These are phyloP conservation scores for Arthrobotrys conoides DNA, from an alignment of 2,329 filamentous ascomycete genomes.

Conservation along the genomic window DNA sequence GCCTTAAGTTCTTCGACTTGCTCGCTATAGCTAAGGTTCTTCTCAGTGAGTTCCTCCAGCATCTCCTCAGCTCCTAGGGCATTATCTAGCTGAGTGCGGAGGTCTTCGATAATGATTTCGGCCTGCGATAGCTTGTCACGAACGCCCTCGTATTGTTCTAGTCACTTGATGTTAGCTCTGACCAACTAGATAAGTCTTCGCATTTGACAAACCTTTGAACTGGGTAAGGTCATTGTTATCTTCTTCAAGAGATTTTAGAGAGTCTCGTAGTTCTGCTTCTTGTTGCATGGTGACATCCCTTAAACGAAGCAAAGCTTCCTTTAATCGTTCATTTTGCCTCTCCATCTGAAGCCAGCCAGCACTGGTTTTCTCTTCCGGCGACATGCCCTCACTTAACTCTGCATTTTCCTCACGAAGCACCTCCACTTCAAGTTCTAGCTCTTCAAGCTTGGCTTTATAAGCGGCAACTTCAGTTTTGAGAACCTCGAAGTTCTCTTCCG, in stretches of 20 bases:
- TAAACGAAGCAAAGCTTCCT: constrained; percentile 85
- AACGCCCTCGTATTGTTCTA: constrained; percentile 76
- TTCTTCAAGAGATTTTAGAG: constrained; percentile 80
- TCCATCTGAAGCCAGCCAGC: constrained; percentile 94
- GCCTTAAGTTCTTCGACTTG: constrained; percentile 85
- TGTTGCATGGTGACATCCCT: constrained; percentile 89
- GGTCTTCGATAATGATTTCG: constrained; percentile 83
- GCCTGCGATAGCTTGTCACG: constrained; percentile 81
- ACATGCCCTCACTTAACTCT: constrained; percentile 86
- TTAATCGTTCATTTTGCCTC: constrained; percentile 86
- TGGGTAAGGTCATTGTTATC: constrained; percentile 78
- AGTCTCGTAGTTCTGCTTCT: constrained; percentile 81
- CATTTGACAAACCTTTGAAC: constrained; percentile 69
- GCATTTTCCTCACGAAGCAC: constrained; percentile 88
- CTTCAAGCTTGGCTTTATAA: constrained; percentile 81
- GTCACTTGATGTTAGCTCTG: not conserved
- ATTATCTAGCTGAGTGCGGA: constrained; percentile 90
- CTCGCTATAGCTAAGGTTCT: constrained; percentile 86
- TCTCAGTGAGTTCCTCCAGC: constrained; percentile 90
- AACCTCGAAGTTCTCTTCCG: constrained; percentile 89
- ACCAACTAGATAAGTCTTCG: not conserved
- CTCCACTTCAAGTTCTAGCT: constrained; percentile 88
- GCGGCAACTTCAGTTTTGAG: constrained; percentile 84
- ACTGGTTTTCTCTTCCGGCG: constrained; percentile 86
- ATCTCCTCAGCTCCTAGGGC: constrained; percentile 91